phyloP scores from a whole-genome alignment of 2,329 filamentous ascomycete genomes.

The Ascochyta clinopodiicola region DNA sequence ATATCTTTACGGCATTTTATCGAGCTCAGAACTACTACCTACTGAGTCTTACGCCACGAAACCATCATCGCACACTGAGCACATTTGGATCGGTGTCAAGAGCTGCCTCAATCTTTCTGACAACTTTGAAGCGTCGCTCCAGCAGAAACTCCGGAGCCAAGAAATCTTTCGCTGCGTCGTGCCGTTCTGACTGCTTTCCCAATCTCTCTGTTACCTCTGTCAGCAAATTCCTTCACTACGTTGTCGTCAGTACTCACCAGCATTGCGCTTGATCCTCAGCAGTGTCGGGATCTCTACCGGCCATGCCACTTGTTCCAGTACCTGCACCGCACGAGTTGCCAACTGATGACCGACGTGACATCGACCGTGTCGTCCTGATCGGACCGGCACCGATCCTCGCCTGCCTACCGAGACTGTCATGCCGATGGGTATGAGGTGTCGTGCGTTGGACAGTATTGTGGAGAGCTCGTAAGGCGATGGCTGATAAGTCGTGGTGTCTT shows the following conservation, averaged over 20 bases:
- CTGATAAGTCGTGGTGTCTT: not conserved
- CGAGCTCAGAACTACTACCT: too few relatives aligned
- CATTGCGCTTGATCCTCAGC: not conserved
- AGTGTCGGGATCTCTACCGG: not conserved
- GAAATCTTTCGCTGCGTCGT: not conserved
- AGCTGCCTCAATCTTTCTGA: not conserved
- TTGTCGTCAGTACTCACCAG: not conserved
- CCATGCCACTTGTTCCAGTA: constrained; percentile 1
- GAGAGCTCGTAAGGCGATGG: not conserved
- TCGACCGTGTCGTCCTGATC: not conserved
- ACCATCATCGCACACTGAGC: not conserved
- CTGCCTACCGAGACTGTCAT: not conserved
- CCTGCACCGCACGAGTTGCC: not conserved
- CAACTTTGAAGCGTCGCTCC: not conserved
- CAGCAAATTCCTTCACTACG: not conserved
- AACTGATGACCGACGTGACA: constrained; percentile 4
- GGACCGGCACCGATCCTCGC: not conserved
- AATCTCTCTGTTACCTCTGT: not conserved
- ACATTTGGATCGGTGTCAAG: not conserved
- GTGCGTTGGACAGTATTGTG: not conserved
- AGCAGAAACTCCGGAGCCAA: not conserved
- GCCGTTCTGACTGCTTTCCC: not conserved
- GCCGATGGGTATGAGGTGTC: not conserved
- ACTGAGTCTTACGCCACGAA: too few relatives aligned
- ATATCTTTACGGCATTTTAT: too few relatives aligned